Base-by-base conservation (phyloP, 129 eudicot species). In the Helianthus tuberosus region DNA sequence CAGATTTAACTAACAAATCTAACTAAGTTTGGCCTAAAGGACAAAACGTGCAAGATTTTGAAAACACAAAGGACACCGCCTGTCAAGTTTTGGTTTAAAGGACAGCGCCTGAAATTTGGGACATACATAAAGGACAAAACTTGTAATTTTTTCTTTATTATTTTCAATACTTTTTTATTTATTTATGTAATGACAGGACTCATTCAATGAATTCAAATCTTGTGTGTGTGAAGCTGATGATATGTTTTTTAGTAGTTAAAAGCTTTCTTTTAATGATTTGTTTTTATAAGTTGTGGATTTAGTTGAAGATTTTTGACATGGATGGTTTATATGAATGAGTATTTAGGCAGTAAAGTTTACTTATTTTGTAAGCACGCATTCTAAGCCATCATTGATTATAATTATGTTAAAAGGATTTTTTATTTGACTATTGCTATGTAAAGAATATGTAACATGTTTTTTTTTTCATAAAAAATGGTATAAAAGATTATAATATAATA, bases 131-230 rank as follows among this genome's bases (percentile, higher is more conserved):
- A n/a, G n/a, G n/a, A n/a, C n/a, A n/a, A n/a, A n/a, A n/a, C n/a
- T n/a, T n/a, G n/a, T n/a, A n/a, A n/a, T n/a, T n/a, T n/a, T n/a
- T n/a, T n/a, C n/a, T n/a, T n/a, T 23, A 25, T 2, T 27, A 27
- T 27, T 27, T 27, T 62, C 62, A 20, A 11, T 36, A 41, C 16
- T 49, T 75, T 75, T 39, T 5, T 20, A 0, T 6, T 62, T 7
- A 1, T 7, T 75, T 64, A 12, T 75, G 50, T 51, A 50, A 17
- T 17, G 64, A 64, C 53, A 64, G 11, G 60, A 48, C 63, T 11
- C 12, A 38, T 48, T 74, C 71, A 63, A 49, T 74, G 64, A 50
- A 74, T 51, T 35, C 14, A 57, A 57, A 57, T 57, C 9, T 35
- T 57, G 27, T 57, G 63, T 23, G 61, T 54, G 61, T 54, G 13